Base-by-base conservation (phyloP, 78 protist genomes). In the Cavenderia fasciculata region DNA sequence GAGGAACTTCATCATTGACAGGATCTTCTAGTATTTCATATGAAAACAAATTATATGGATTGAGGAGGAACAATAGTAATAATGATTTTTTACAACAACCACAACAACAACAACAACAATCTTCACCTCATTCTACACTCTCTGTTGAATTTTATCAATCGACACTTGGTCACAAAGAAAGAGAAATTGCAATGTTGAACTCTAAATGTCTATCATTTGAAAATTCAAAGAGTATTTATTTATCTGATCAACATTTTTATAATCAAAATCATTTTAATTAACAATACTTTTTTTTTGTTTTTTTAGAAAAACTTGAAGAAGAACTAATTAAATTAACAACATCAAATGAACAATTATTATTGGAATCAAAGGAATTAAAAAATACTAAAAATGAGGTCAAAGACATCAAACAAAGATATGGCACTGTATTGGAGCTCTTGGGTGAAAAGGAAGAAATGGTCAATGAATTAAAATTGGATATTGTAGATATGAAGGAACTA, bases 401-500 rank as follows among this genome's bases (percentile, higher is more conserved):
- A 23, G 94, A 89, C 12, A 21, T 75, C 10, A 54, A 74, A 82
- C 38, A 49, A 38, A n/a, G 88, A 34, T 68, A 77, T 34, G 34
- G 59, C 31, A 75, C 94, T 5, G 63, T 88, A 12, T 38, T 89
- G 36, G 79, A 59, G 16, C n/a, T 89, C 47, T 47, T 89, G 27
- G 94, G 94, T 31, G 94, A 89, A 52, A 73, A 68, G 27, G 94
- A 89, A 52, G 94, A 89, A 27, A 31, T 70, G 36, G 87, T 89
- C 14, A 73, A 73, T 62, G 94, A 89, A 74, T 25, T 74, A 29
- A 69, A 46, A 36, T 25, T 75, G 52, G 94, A 89, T 66, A 75
- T 89, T 10, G 25, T 75, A 21, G 94, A 89, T 82, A 47, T 89
- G 86, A 89, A 89, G 52, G 87, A 73, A 51, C 44, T 75, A 52